phyloP scores from a whole-genome alignment of 2,329 filamentous ascomycete species.

The Venturia pyrina region DNA sequence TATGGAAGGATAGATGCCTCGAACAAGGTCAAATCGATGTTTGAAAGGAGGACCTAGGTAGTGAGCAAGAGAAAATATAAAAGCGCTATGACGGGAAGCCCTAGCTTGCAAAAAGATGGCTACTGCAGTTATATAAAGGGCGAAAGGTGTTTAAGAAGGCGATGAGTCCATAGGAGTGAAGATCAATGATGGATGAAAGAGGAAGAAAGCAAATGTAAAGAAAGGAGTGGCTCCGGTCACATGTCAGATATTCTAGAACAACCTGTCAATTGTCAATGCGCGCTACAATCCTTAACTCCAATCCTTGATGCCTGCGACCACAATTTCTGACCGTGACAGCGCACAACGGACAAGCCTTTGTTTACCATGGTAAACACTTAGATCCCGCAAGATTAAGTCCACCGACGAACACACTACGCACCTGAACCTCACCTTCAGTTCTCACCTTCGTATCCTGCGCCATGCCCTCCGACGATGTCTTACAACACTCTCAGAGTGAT shows the following conservation, averaged over 20 bases:
- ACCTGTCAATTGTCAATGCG: neutral
- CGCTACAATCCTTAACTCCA: neutral
- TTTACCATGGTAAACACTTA: neutral
- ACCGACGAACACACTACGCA: neutral
- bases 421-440: neutral
- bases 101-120: no score
- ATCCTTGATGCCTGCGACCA: neutral
- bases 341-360: neutral
- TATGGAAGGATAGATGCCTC: neutral
- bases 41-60: neutral
- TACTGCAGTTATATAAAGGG: no score
- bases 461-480: slow-evolving; percentile 33
- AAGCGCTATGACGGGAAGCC: neutral
- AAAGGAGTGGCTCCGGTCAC: neutral
- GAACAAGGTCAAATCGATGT: neutral
- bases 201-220: no score
- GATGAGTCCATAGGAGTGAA: no score
- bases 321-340: neutral
- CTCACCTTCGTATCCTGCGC: neutral
- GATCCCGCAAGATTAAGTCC: neutral
- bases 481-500: slow-evolving; percentile 29
- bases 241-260: neutral
- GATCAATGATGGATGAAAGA: no score
- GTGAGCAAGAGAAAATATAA: neutral
- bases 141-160: no score